phyloP scores from a whole-genome alignment of 2,329 filamentous ascomycete genomes.

The Fusarium multiceps region DNA sequence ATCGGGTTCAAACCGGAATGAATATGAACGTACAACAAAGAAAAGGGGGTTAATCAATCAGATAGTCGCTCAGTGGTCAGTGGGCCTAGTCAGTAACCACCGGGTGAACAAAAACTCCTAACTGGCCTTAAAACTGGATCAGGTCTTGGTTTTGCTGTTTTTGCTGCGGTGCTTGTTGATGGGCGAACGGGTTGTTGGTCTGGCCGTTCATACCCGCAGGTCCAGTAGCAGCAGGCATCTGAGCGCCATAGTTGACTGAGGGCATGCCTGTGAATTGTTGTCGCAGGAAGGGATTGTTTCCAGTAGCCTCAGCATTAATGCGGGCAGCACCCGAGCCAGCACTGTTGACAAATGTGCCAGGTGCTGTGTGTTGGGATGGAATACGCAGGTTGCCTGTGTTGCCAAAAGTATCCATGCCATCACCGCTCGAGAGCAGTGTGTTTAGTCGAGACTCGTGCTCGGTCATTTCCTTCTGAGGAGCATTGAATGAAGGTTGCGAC shows the following conservation, averaged over 20 bases:
- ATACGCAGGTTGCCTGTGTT: conserved; percentile 97
- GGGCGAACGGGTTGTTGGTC: conserved; percentile 69
- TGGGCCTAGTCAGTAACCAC: conserved; percentile 1
- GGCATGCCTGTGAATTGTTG: conserved; percentile 86
- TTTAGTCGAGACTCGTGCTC: conserved; percentile 83
- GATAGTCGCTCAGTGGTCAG: conserved; percentile 8
- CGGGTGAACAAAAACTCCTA: conserved; percentile 6
- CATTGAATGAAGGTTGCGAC: conserved; percentile 45
- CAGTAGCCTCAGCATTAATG: conserved; percentile 76
- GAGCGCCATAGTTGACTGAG: conserved; percentile 63
- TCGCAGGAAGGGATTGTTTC: conserved; percentile 89
- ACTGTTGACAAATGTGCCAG: conserved; percentile 96
- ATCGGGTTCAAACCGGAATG: conserved; percentile 38
- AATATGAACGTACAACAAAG: conserved; percentile 34
- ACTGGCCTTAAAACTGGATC: conserved; percentile 67
- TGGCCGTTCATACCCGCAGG: conserved; percentile 67
- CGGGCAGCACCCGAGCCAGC: conserved; percentile 82
- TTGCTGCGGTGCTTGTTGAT: conserved; percentile 56
- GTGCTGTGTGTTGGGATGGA: conserved; percentile 94
- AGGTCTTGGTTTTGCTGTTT: conserved; percentile 66
- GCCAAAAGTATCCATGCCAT: conserved; percentile 96
- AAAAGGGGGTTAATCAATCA: conserved; percentile 29
- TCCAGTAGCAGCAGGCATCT: conserved; percentile 66
- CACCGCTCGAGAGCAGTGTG: conserved; percentile 83
- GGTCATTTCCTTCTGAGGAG: conserved; percentile 66